Base-by-base conservation (phyloP, 1,284 basidiomycete genomes). In the Ustilago crameri region DNA sequence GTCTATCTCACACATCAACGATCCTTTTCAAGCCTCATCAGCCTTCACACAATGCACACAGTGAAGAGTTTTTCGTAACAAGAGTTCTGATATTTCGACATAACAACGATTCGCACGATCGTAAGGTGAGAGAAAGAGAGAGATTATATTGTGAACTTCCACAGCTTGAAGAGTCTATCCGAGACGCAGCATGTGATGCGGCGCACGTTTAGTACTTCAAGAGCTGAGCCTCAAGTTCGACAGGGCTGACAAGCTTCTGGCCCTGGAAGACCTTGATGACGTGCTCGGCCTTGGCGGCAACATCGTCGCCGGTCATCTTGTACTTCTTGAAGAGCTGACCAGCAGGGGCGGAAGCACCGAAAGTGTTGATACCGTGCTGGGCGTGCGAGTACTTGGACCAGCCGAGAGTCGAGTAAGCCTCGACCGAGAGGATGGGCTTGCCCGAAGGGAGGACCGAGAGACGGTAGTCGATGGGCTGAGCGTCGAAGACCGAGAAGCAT, bases 401-500 rank as follows among this genome's bases (percentile, higher is more conserved):
- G 71, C 83, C 81, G 51, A 76, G 63, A 22, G 80, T 79, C 47
- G 84, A 76, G 84, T 87, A 89, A 26, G 93, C 93, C 86, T 97
- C 94, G 68, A 97, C 88, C 46, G 93, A 92, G 70, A 97, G 84
- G 83, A 96, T 90, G 44, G 94, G 94, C 37, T 91, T 90, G 59
- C 94, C 94, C 76, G 90, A 91, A 80, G 93, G 89, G 74, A 97
- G 85, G 50, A 96, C 93, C 81, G 89, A 89, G 78, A 93, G 85
- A 82, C 87, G 89, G 87, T 97, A 97, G 65, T 90, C 89, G 80
- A 87, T 84, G 71, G 89, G 85, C 86, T 96, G 95, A 80, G 88
- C 86, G 85, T 95, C 92, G 84, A 97, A 97, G 70, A 93, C 88
- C 72, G 90, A 87, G 90, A 91, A 93, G 85, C 92, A 95, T 27